Evolutionary conservation across 2,329 filamentous ascomycete species (phyloP).

Genomic region (Aspergillus ochraceoroseus): DNA sequence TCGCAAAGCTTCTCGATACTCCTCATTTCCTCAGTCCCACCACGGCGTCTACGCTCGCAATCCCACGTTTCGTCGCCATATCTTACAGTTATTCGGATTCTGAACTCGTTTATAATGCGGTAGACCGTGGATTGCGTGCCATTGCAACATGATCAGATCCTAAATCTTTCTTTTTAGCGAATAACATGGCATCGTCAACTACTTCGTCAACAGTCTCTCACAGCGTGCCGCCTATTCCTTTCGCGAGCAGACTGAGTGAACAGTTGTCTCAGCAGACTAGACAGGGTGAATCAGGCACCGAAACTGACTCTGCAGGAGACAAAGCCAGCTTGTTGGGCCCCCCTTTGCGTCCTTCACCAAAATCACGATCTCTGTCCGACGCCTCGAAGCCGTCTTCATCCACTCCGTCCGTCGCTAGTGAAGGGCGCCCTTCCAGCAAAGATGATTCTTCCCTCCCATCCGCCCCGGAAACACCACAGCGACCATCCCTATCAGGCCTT

Average conservation of each 20-base stretch:
- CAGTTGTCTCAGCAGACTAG: constrained; percentile 31
- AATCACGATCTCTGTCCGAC: constrained; percentile 62
- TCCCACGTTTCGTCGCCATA: background rate
- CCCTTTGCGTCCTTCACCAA: constrained; percentile 38
- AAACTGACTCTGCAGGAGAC: constrained; percentile 12
- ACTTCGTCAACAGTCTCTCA: constrained; percentile 22
- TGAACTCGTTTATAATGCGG: background rate
- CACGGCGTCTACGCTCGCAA: constrained; percentile 7
- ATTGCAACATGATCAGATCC: constrained; percentile 11
- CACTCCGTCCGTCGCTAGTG: constrained; percentile 55
- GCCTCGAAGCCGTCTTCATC: constrained; percentile 56
- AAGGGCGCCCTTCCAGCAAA: constrained; percentile 55
- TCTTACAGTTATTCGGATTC: background rate
- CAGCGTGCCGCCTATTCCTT: constrained; percentile 21
- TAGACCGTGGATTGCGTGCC: background rate
- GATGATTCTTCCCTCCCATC: constrained; percentile 58
- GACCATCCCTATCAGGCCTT: constrained; percentile 61
- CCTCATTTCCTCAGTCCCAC: background rate
- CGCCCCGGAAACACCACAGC: constrained; percentile 66
- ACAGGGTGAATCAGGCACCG: constrained; percentile 16
- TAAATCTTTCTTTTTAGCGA: constrained; percentile 5
- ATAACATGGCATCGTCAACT: constrained; percentile 23
- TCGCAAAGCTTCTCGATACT: background rate
- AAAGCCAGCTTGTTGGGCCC: constrained; percentile 21
- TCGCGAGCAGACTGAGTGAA: constrained; percentile 38